A percentile compares a stretch with the other conserved stretches of the same genome.
phyloP scores from a whole-genome alignment of 2,329 filamentous ascomycete genomes.

The Lachnellula occidentalis region DNA sequence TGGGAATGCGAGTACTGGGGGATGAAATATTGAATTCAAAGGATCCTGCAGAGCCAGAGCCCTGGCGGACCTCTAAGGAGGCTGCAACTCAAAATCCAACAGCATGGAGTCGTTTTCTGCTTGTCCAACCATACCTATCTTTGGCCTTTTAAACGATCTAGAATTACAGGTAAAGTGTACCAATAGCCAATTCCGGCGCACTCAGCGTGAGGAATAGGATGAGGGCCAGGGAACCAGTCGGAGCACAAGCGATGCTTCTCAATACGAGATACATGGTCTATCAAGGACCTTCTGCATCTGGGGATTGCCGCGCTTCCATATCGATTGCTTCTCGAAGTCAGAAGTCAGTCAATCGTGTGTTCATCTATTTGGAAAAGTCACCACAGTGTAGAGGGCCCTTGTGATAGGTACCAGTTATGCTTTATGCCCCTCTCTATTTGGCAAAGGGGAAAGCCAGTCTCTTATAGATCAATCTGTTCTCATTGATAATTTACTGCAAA shows the following conservation, averaged over 20 bases:
- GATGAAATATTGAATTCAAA: constrained; percentile 20
- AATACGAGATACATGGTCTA: not conserved
- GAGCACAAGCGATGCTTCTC: not conserved
- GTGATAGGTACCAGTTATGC: not conserved
- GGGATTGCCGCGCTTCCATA: constrained; percentile 1
- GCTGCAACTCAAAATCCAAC: constrained; percentile 20
- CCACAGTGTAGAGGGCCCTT: not conserved
- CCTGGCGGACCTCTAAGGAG: constrained; percentile 7
- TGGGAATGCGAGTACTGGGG: constrained; percentile 10
- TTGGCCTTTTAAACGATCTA: not conserved
- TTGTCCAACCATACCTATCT: not conserved
- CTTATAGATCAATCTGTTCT: constrained; percentile 15
- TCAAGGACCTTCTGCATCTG: constrained; percentile 14
- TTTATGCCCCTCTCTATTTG: not conserved
- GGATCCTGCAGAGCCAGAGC: constrained; percentile 19
- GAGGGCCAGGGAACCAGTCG: constrained; percentile 1
- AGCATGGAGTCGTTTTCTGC: constrained; percentile 8
- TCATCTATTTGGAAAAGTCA: not conserved
- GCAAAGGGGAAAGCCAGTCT: constrained; percentile 10
- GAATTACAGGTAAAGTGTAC: not conserved
- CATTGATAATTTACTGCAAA: constrained; percentile 19
- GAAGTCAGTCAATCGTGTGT: not conserved
- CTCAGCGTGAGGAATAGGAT: not conserved
- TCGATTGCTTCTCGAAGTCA: not conserved
- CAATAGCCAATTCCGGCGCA: not conserved